These are phyloP conservation scores for Schoenoplectus triqueter DNA, from an alignment of 202 grass and related monocot genomes.

Conservation along the genomic window DNA sequence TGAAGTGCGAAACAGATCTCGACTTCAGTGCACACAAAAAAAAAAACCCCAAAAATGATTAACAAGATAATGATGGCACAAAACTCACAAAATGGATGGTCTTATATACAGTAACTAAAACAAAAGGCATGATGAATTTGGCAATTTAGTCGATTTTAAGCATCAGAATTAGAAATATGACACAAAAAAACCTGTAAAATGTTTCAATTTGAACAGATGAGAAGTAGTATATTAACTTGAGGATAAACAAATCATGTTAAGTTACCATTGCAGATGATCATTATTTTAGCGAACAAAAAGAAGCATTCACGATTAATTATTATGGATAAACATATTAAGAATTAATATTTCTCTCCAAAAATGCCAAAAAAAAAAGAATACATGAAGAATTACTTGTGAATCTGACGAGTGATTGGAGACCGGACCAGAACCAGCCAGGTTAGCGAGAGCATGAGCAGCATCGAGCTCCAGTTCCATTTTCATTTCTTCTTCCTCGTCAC, in stretches of 20 bases:
- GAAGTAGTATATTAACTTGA: too few relatives aligned
- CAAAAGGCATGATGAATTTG: neutral
- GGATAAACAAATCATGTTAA: too few relatives aligned
- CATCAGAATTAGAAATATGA: neutral
- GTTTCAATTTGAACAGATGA: too few relatives aligned
- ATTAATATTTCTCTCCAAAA: neutral
- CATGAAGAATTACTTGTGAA: conserved; percentile 26
- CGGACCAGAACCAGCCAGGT: conserved; percentile 44
- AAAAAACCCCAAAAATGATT: neutral
- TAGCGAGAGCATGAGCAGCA: conserved; percentile 55
- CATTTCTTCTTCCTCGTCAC: conserved; percentile 29
- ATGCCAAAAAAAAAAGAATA: neutral
- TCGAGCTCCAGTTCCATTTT: conserved; percentile 57
- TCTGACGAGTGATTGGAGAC: neutral
- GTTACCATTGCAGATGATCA: too few relatives aligned
- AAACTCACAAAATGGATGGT: neutral
- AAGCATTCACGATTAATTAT: too few relatives aligned
- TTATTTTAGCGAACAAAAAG: too few relatives aligned
- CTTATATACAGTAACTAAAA: neutral
- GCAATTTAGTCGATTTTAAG: conserved; percentile 1
- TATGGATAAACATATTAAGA: neutral
- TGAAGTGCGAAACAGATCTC: neutral
- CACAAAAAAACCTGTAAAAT: neutral
- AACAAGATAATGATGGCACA: neutral
- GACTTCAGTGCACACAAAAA: neutral